Base-by-base conservation (phyloP, 495 filamentous ascomycete species). In the Trichoderma reesei region DNA sequence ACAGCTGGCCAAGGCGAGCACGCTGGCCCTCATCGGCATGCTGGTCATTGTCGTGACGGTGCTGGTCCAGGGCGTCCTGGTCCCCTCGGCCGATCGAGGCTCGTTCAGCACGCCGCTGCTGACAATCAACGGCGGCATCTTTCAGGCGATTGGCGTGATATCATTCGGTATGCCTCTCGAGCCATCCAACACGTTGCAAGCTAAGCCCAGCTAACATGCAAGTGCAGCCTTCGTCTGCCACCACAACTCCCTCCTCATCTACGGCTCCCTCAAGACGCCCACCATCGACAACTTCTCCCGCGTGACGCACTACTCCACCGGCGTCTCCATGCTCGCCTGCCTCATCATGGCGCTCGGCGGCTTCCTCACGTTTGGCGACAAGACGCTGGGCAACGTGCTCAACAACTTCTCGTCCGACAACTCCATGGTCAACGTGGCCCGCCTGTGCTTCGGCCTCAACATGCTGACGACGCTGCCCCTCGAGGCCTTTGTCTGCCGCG, bases 401-500 rank as follows among this genome's bases (percentile, higher is more conserved):
- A 98, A 98, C 77, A 98, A 98, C 75, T 97, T 98, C 72, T 91
- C 94, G 4, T 79, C 84, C 8, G 84, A 91, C 70, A 97, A 96
- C 73, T 82, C 86, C 65, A 84, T 98, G 83, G 89, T 97, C 67
- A 98, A 97, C 73, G 84, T 98, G 63, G 94, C 94, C 48, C 85
- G 94, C 68, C 79, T 98, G 68, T 96, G 91, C 72, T 96, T 98
- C 68, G 94, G 95, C 4, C 76, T 98, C 63, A 98, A 98, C 78
- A 98, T 98, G 94, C 85, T 98, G 66, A 98, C 94, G 6, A 98
- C 94, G 2, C 78, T 98, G 54, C 94, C 94, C 3, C 84, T 98
- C 42, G 94, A 98, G 77, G 90, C 91, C 8, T 98, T 98, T 73
- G 94, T 98, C 54, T 98, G 95, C 74, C 86, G 94, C 64, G 92